Evolutionary conservation across 2,329 filamentous ascomycete genomes (phyloP).

Genomic region (Fusarium transvaalense): DNA sequence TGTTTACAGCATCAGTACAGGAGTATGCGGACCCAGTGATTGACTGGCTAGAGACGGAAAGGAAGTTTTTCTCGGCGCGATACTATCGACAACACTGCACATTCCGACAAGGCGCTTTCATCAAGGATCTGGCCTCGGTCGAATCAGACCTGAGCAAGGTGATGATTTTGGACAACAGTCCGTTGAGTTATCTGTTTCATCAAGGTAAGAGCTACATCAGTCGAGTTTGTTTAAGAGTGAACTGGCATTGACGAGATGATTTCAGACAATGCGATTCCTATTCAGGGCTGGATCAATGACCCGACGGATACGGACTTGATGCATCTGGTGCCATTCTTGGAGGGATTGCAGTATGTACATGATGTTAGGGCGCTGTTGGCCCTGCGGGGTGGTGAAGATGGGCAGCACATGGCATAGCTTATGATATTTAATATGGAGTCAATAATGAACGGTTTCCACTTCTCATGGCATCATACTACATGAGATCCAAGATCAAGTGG

Average conservation of each 20-base stretch:
- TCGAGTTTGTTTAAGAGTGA: background rate
- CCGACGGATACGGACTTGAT: slow-evolving; percentile 96
- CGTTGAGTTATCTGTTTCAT: slow-evolving; percentile 98
- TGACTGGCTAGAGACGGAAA: slow-evolving; percentile 96
- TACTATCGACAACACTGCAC: slow-evolving; percentile 99
- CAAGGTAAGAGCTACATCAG: slow-evolving; percentile 76
- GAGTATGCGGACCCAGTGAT: slow-evolving; percentile 99
- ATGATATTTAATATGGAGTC: slow-evolving; percentile 31
- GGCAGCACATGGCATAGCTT: slow-evolving; percentile 65
- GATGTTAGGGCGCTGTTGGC: slow-evolving; percentile 93
- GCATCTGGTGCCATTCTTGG: slow-evolving; percentile 90
- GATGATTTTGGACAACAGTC: slow-evolving; percentile 99
- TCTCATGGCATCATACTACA: slow-evolving; percentile 6
- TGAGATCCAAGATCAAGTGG: background rate
- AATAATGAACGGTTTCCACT: slow-evolving; percentile 32
- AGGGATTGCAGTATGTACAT: slow-evolving; percentile 95
- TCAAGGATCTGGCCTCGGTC: slow-evolving; percentile 96
- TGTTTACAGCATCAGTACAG: slow-evolving; percentile 97
- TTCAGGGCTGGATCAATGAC: slow-evolving; percentile 99
- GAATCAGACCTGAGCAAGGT: slow-evolving; percentile 98
- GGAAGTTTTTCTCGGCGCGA: slow-evolving; percentile 93
- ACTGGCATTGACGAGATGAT: slow-evolving; percentile 1
- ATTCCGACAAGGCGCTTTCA: slow-evolving; percentile 93
- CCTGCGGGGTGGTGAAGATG: slow-evolving; percentile 86
- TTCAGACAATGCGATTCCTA: slow-evolving; percentile 96